phyloP scores from a whole-genome alignment of 2,329 filamentous ascomycete genomes.

The Colletotrichum ledebouriae region DNA sequence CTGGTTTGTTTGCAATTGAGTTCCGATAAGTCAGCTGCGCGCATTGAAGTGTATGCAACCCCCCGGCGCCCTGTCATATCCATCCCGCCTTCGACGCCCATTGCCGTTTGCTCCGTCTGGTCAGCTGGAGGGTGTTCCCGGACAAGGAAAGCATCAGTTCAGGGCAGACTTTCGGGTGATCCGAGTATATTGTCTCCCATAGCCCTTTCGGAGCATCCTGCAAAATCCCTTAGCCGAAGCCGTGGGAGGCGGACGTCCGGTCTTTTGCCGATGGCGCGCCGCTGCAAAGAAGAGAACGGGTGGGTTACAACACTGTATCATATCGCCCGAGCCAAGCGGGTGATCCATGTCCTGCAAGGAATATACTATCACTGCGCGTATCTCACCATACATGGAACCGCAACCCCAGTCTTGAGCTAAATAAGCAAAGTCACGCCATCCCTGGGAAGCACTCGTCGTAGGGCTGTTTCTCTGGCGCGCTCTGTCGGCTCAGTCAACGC shows the following conservation, averaged over 20 bases:
- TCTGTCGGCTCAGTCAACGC: not conserved
- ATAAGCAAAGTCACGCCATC: conserved; percentile 36
- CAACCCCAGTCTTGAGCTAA: conserved; percentile 30
- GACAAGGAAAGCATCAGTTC: conserved; percentile 5
- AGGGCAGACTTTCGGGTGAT: conserved; percentile 15
- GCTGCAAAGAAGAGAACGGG: conserved; percentile 1
- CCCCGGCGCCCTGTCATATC: conserved; percentile 1
- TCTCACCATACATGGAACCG: conserved; percentile 34
- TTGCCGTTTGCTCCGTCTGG: not conserved
- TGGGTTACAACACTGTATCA: conserved; percentile 35
- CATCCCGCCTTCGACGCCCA: conserved; percentile 6
- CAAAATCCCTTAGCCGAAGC: conserved; percentile 1
- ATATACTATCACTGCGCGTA: conserved; percentile 10
- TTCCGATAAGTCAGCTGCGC: not conserved
- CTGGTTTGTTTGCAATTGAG: conserved; percentile 8
- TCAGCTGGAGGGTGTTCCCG: not conserved
- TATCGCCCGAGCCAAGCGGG: conserved; percentile 28
- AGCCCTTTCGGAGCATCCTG: not conserved
- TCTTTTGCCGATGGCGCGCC: too few species aligned
- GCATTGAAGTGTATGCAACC: conserved; percentile 3
- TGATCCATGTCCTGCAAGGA: conserved; percentile 28
- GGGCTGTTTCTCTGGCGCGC: conserved; percentile 4
- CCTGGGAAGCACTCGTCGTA: conserved; percentile 16
- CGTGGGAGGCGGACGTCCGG: not conserved
- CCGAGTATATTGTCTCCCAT: conserved; percentile 15